phyloP scores from a whole-genome alignment of 768 basidiomycete species.

The Russula vinacea region DNA sequence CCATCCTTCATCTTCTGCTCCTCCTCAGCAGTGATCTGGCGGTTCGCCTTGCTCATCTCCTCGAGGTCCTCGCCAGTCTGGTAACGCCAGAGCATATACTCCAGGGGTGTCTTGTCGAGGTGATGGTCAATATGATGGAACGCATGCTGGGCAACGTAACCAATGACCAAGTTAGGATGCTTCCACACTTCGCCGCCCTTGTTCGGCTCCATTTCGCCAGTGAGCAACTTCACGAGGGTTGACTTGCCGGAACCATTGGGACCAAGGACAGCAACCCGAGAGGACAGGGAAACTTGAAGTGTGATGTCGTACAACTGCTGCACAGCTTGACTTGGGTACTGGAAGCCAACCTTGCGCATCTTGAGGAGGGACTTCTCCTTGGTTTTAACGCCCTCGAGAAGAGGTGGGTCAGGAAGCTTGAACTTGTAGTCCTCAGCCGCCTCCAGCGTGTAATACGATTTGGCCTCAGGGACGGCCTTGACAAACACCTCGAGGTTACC shows the following conservation, averaged over 20 bases:
- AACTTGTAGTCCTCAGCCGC: conserved; percentile 97
- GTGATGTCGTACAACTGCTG: conserved; percentile 94
- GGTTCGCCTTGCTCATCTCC: conserved; percentile 90
- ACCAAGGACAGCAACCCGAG: conserved; percentile 96
- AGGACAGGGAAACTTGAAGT: conserved; percentile 95
- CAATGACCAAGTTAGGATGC: conserved; percentile 99
- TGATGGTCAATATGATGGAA: conserved; percentile 99
- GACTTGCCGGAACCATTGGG: conserved; percentile 99
- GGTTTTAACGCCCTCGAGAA: conserved; percentile 99
- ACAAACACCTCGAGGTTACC: conserved; percentile 96
- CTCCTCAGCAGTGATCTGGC: conserved; percentile 85
- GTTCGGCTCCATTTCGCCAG: conserved; percentile 95
- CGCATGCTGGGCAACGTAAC: conserved; percentile 98
- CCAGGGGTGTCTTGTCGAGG: conserved; percentile 97
- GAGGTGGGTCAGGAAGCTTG: conserved; percentile 95
- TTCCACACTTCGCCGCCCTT: conserved; percentile 98
- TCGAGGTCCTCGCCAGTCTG: conserved; percentile 99
- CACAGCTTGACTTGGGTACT: conserved; percentile 81
- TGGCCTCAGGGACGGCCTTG: conserved; percentile 92
- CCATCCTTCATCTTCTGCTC: conserved; percentile 97
- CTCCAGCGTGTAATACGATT: conserved; percentile 95
- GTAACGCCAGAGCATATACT: conserved; percentile 99
- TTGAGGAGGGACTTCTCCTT: conserved; percentile 97
- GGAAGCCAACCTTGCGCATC: conserved; percentile 98
- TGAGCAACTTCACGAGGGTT: conserved; percentile 94